phyloP scores from a whole-genome alignment of 1,284 basidiomycete genomes.

The Peniophora sp. region DNA sequence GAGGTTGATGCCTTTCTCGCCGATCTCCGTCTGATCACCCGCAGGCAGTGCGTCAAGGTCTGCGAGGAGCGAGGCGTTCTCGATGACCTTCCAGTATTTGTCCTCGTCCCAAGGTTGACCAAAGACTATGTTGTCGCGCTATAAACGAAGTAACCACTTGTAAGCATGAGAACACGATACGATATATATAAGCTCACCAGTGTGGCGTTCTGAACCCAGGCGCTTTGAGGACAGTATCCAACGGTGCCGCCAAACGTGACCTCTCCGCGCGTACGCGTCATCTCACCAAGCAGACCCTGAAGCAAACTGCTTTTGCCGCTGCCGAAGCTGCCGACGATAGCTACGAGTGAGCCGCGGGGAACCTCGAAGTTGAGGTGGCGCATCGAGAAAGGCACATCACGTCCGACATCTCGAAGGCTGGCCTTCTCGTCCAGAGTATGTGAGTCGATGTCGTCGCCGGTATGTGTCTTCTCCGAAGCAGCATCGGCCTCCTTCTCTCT shows the following conservation, averaged over 20 bases:
- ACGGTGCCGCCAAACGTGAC: conserved; percentile 63
- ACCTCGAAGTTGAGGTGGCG: conserved; percentile 45
- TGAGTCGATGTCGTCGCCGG: conserved; percentile 2
- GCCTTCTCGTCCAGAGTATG: conserved; percentile 2
- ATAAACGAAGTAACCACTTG: not conserved
- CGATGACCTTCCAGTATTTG: conserved; percentile 59
- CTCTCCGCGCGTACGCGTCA: conserved; percentile 47
- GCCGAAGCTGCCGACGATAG: conserved; percentile 61
- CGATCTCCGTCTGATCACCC: conserved; percentile 70
- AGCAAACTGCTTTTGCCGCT: conserved; percentile 57
- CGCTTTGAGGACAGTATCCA: conserved; percentile 77
- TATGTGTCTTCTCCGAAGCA: conserved; percentile 6
- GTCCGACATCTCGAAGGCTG: not conserved
- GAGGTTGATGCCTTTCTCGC: conserved; percentile 59
- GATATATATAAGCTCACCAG: conserved; percentile 31
- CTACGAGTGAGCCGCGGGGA: conserved; percentile 52
- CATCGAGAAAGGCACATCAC: conserved; percentile 42
- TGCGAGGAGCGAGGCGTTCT: conserved; percentile 51
- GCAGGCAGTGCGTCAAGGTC: conserved; percentile 78
- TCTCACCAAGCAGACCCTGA: conserved; percentile 69
- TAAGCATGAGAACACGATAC: conserved; percentile 12
- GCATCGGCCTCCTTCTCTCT: conserved; percentile 14
- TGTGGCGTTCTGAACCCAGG: conserved; percentile 86
- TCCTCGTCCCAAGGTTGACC: conserved; percentile 62
- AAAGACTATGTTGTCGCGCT: conserved; percentile 62